These are phyloP conservation scores for Annona cherimola DNA, from an alignment of 164 flowering plant genomes.

Conservation along the genomic window DNA sequence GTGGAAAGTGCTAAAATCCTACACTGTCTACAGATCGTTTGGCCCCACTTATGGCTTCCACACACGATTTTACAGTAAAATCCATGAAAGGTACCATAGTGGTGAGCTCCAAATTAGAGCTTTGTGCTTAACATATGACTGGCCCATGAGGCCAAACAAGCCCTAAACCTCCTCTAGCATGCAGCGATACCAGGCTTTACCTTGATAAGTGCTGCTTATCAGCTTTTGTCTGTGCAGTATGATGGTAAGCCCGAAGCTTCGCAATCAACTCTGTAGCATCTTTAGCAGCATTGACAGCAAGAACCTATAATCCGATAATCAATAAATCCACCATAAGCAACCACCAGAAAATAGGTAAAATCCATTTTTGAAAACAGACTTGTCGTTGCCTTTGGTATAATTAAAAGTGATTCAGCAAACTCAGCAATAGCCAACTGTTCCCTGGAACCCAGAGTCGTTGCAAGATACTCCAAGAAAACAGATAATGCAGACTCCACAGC, in stretches of 20 bases:
- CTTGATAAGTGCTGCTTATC: conserved; percentile 88
- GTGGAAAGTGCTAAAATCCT: no score
- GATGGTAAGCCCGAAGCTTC: conserved; percentile 87
- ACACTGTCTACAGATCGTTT: no score
- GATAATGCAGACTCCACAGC: conserved; percentile 96
- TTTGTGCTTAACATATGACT: no score
- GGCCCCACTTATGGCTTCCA: no score
- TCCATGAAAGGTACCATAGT: no score
- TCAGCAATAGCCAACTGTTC: conserved; percentile 99
- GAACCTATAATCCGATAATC: conserved; percentile 46
- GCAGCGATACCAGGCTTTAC: conserved; percentile 25
- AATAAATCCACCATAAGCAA: not conserved
- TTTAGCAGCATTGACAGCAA: conserved; percentile 98
- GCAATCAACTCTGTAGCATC: conserved; percentile 97
- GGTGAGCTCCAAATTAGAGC: no score
- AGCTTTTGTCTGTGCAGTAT: conserved; percentile 88
- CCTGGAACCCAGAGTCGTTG: conserved; percentile 91
- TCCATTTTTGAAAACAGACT: not conserved
- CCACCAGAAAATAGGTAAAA: not conserved
- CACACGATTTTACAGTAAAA: no score
- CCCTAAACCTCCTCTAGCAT: not conserved
- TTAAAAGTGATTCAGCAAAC: conserved; percentile 84
- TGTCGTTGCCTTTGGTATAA: conserved; percentile 77
- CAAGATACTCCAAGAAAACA: conserved; percentile 88
- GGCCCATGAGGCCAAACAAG: no score